Evolutionary conservation across 2,329 filamentous ascomycete species (phyloP).

Genomic region (Drechslerella coelobrocha): DNA sequence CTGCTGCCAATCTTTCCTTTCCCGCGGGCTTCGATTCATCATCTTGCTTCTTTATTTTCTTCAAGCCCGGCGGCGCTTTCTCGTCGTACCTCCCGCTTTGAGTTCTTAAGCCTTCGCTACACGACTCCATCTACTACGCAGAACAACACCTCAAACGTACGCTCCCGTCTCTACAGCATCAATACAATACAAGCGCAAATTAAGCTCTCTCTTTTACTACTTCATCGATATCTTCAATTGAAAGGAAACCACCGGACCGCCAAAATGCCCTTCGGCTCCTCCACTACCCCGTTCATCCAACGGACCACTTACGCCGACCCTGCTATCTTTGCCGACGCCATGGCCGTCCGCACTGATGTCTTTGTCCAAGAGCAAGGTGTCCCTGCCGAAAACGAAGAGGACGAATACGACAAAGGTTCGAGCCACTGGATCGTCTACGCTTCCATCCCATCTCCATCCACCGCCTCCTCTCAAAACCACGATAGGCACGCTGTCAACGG

Average conservation of each 20-base stretch:
- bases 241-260: constrained; percentile 12
- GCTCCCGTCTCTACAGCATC: too few species aligned
- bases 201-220: not conserved
- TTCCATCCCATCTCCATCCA: constrained; percentile 61
- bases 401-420: constrained; percentile 77
- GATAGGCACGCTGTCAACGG: constrained; percentile 61
- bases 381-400: constrained; percentile 74
- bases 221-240: not conserved
- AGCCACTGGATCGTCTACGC: constrained; percentile 91
- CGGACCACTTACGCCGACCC: constrained; percentile 49
- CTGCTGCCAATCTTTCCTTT: too few species aligned
- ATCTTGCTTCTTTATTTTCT: too few species aligned
- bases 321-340: constrained; percentile 69
- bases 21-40: too few species aligned
- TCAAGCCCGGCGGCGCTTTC: too few species aligned
- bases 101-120: too few species aligned
- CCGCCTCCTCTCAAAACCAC: constrained; percentile 58
- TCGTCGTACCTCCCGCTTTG: too few species aligned
- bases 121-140: too few species aligned
- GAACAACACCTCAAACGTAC: too few species aligned
- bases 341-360: constrained; percentile 68
- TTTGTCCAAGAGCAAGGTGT: constrained; percentile 69
- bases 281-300: constrained; percentile 43
- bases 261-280: constrained; percentile 35
- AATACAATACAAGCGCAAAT: too few species aligned